These are phyloP conservation scores for Fistulifera solaris DNA, from an alignment of 108 stramenopile species.

Conservation along the genomic window DNA sequence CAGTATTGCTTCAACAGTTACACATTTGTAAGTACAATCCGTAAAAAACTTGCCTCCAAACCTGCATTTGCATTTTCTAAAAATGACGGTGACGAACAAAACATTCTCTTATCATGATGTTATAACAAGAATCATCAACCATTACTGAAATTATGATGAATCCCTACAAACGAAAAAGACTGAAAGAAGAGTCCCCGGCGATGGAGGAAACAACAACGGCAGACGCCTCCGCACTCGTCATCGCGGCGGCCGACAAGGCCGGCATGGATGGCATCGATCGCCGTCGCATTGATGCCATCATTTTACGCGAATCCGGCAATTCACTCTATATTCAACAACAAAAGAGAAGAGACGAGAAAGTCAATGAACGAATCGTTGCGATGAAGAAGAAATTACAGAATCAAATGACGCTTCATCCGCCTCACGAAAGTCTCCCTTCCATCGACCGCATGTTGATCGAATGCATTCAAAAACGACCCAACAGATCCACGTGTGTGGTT, in stretches of 20 bases:
- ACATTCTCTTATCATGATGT: too few relatives aligned
- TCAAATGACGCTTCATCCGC: not conserved
- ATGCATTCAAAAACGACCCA: slow-evolving; percentile 14
- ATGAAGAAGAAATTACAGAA: slow-evolving; percentile 30
- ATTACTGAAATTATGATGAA: too few relatives aligned
- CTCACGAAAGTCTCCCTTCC: not conserved
- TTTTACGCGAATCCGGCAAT: slow-evolving; percentile 64
- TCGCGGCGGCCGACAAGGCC: slow-evolving; percentile 69
- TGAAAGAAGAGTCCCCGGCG: too few relatives aligned
- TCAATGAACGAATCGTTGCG: slow-evolving; percentile 37
- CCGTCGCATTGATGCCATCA: slow-evolving; percentile 59
- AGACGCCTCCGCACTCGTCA: slow-evolving; percentile 55
- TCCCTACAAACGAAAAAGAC: too few relatives aligned
- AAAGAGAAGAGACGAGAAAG: slow-evolving; percentile 47
- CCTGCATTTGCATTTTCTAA: too few relatives aligned
- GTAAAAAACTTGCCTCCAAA: too few relatives aligned
- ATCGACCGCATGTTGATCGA: slow-evolving; percentile 25
- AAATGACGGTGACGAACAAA: too few relatives aligned
- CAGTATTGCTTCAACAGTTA: too few relatives aligned
- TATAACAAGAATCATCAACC: too few relatives aligned
- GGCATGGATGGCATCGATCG: slow-evolving; percentile 80
- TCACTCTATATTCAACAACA: slow-evolving; percentile 66
- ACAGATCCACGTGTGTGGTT: slow-evolving; percentile 66
- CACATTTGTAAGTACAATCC: too few relatives aligned
- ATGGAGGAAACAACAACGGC: not conserved